phyloP scores from a whole-genome alignment of 2,329 filamentous ascomycete species.

The Microdochium bolleyi region DNA sequence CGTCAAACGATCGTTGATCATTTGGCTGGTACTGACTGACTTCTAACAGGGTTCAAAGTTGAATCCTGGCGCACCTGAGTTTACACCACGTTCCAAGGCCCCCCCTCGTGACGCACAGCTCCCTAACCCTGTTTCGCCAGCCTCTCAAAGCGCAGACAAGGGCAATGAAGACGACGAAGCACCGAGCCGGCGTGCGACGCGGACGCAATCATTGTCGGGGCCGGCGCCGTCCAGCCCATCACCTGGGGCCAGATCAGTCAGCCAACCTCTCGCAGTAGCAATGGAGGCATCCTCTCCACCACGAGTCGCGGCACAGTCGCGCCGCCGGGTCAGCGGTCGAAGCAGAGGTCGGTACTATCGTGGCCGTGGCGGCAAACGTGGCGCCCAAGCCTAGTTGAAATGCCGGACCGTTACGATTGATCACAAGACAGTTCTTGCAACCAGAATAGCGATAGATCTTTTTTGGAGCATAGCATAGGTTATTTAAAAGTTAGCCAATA shows the following conservation, averaged over 20 bases:
- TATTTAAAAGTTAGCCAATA: too few species aligned
- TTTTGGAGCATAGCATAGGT: too few species aligned
- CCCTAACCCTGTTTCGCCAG: neutral
- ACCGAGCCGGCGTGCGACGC: neutral
- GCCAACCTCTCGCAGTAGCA: neutral
- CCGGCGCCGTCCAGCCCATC: neutral
- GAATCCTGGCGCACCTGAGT: constrained; percentile 47
- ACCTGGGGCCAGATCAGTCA: neutral
- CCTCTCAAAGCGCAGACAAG: neutral
- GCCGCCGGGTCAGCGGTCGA: neutral
- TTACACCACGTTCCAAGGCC: constrained; percentile 36
- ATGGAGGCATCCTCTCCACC: neutral
- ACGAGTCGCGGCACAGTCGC: neutral
- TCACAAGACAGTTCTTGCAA: too few species aligned
- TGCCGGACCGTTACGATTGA: too few species aligned
- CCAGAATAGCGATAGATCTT: too few species aligned
- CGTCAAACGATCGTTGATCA: constrained; percentile 28
- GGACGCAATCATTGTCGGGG: neutral
- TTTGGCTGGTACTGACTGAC: constrained; percentile 35
- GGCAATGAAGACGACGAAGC: neutral
- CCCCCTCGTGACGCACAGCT: constrained; percentile 2
- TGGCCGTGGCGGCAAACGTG: neutral
- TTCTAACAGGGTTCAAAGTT: constrained; percentile 39
- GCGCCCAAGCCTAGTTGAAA: too few species aligned
- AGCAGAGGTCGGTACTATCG: neutral